Base-by-base conservation (phyloP, 2,329 filamentous ascomycete species). In the Botrytis deweyae region DNA sequence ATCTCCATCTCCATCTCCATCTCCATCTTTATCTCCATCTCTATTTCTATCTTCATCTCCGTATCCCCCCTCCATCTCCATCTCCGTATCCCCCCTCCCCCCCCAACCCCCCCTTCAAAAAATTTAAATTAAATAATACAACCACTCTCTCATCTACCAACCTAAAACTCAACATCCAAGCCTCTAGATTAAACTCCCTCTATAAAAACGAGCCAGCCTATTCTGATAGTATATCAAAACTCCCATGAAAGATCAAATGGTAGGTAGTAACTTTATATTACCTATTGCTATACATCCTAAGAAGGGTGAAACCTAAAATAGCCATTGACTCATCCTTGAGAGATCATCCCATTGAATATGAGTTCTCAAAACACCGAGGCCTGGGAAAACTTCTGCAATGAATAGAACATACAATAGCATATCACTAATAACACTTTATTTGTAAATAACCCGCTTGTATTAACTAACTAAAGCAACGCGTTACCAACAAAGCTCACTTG, bases 121-220 rank as follows among this genome's bases (percentile, higher is more conserved):
- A 29, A 29, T 29, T 29, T 29, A 29, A 16, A 18, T 42, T 5
- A 42, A 42, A 18, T 16, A 6, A 6, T 18, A 42, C 16, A 49
- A 49, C 9, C 22, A 25, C 22, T 25, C 22, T 12, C 12, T 25
- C 22, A 25, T 49, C 46, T 49, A 49, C 22, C 46, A 25, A 49
- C 46, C 46, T 52, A n/a, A 6, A 25, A 14, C 46, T 1, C 8
- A 25, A 12, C 46, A 25, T 49, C 20, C 10, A 49, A 25, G 0
- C 0, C 46, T 49, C 3, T 20, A 22, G 4, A 49, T 5, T 22
- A 8, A 14, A 14, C 22, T 9, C 46, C 10, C 22, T 52, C 22
- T 6, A 14, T 6, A 5, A 12, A n/a, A n/a, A 0, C 10, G 2
- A n/a, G 4, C 4, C 22, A n/a, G 10, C 22, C 46, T 14, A 52